phyloP scores from a whole-genome alignment of 1,139 yeast genomes.

The Candida neerlandica region DNA sequence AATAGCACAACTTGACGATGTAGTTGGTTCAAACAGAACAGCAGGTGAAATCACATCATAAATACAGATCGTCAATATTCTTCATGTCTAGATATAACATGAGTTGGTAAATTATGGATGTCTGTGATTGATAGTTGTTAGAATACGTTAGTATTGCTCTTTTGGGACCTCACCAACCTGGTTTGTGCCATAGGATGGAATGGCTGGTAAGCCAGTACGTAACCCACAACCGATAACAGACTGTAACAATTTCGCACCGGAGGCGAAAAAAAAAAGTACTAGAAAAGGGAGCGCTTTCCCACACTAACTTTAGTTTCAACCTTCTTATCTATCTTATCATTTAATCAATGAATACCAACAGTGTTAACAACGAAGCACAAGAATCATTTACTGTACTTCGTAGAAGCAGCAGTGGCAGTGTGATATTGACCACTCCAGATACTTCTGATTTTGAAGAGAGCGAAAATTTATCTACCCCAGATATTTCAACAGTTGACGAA shows the following conservation, averaged over 20 bases:
- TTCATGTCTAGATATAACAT: too few species aligned
- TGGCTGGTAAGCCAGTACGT: background rate
- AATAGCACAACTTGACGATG: background rate
- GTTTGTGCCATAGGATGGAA: background rate
- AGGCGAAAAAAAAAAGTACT: background rate
- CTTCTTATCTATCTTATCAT: background rate
- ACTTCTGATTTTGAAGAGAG: slow-evolving; percentile 4
- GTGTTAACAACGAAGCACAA: background rate
- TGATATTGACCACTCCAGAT: slow-evolving; percentile 8
- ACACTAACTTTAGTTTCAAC: background rate
- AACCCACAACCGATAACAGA: background rate
- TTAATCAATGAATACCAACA: background rate
- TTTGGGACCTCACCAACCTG: background rate
- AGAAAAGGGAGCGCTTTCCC: background rate
- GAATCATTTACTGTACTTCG: slow-evolving; percentile 5
- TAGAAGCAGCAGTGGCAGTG: slow-evolving; percentile 5
- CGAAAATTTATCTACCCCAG: slow-evolving; percentile 5
- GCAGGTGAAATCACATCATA: too few species aligned
- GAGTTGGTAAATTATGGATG: too few species aligned
- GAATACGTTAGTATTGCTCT: background rate
- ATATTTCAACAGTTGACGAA: slow-evolving; percentile 4
- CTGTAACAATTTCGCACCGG: background rate
- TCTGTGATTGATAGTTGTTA: too few species aligned
- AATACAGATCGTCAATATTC: too few species aligned
- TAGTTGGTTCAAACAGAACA: too few species aligned